Evolutionary conservation across 2,329 filamentous ascomycete genomes (phyloP), one percentile per base, ranked within the genome.

Genomic region (Xylariaceae sp.): DNA sequence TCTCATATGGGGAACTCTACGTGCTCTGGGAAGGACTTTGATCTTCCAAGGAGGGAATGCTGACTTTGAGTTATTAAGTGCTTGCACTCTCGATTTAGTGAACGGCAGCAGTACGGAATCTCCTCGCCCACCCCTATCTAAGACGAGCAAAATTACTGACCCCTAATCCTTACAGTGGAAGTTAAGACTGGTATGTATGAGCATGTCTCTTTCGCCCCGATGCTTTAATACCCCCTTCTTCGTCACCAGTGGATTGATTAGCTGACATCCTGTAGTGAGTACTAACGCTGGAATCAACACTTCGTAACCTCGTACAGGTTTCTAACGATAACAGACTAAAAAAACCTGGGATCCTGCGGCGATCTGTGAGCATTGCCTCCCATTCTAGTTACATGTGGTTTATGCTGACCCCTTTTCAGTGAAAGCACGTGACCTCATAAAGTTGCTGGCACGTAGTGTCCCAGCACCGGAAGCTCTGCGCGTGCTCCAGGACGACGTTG

Each of bases 361-460:
- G 3, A 96, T 99, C 59, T 82, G 62, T 64, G 17, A 60, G 60
- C n/a, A 4, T 18, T 34, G n/a, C 11, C 39, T 35, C 30, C 15
- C 13, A 2, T 17, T 45, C 11, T n/a, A 7, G 17, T 7, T 51
- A 39, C 18, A 35, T 3, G 1, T 13, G 37, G 23, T 49, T 59
- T 23, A 45, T 58, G 23, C 55, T 62, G 15, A 64, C 49, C 15
- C 10, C 7, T 35, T 50, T 44, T n/a, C 30, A 64, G 62, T 99
- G 57, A 96, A 97, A 67, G 92, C 93, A 13, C 86, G 94, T 65
- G 94, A 99, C 73, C 80, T 99, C 63, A 94, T 99, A 73, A 97
- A 96, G 72, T 80, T 99, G 39, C 82, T 99, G 4, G 88, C 94
- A 2, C 84, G 94, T 72, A 94, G 89, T 68, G 94, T 99, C 4